Conservation (phyloP, 2,329 filamentous ascomycete genomes). For the Aspergillus costaricaensis region DNA sequence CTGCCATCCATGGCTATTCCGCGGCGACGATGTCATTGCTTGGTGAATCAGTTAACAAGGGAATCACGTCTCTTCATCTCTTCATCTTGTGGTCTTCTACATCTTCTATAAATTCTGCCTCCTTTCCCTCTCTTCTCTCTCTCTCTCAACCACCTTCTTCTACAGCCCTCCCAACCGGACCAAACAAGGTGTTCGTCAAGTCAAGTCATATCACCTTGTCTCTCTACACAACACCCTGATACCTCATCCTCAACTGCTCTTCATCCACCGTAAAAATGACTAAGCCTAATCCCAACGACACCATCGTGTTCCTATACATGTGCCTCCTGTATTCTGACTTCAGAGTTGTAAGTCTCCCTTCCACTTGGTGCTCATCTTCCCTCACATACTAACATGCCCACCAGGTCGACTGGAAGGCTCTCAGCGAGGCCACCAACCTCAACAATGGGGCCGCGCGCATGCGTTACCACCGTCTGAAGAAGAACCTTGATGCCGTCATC, state of each 20-base stretch:
- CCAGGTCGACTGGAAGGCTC: slow-evolving; percentile 43
- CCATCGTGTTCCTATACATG: slow-evolving; percentile 46
- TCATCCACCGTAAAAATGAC: slow-evolving; percentile 24
- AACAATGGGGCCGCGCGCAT: slow-evolving; percentile 19
- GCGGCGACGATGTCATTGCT: background rate
- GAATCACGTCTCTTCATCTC: background rate
- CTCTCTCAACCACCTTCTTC: background rate
- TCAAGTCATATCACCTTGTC: too few relatives aligned
- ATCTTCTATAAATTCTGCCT: background rate
- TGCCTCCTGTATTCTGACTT: slow-evolving; percentile 44
- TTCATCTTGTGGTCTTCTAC: background rate
- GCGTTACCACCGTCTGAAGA: slow-evolving; percentile 21
- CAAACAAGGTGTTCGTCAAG: too few relatives aligned
- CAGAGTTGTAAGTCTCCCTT: slow-evolving; percentile 35
- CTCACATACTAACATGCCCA: background rate
- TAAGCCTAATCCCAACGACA: slow-evolving; percentile 42
- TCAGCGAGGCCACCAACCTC: slow-evolving; percentile 17
- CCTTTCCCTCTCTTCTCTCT: too few relatives aligned
- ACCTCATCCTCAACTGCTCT: background rate
- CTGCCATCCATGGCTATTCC: background rate
- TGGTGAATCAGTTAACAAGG: background rate
- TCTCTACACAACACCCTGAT: background rate
- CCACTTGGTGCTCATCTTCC: background rate
- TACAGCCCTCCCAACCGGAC: background rate
- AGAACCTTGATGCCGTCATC: slow-evolving; percentile 11